phyloP scores from a whole-genome alignment of 2,329 filamentous ascomycete species.

The Colletotrichum tofieldiae region DNA sequence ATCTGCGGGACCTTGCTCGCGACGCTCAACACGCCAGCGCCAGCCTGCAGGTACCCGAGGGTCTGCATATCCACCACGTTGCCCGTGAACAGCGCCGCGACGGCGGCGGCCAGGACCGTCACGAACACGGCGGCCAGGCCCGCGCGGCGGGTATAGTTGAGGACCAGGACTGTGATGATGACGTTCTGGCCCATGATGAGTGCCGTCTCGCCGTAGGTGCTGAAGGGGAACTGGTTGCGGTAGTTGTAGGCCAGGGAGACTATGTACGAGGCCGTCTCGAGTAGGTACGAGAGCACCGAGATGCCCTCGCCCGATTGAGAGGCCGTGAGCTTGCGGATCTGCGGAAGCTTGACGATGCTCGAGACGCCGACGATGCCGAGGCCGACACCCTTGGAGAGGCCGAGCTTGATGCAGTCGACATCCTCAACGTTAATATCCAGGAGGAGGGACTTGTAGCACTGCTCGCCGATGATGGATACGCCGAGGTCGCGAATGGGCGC shows the following conservation, averaged over 20 bases:
- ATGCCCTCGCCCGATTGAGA: constrained; percentile 88
- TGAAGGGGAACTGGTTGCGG: constrained; percentile 93
- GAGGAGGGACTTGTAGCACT: constrained; percentile 89
- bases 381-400: constrained; percentile 91
- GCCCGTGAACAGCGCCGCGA: constrained; percentile 79
- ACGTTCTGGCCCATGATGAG: constrained; percentile 95
- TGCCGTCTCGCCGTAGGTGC: constrained; percentile 95
- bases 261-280: constrained; percentile 90
- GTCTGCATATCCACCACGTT: constrained; percentile 76
- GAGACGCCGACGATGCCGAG: constrained; percentile 94
- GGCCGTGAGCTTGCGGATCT: constrained; percentile 91
- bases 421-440: constrained; percentile 87
- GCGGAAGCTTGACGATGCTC: constrained; percentile 94
- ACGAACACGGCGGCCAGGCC: constrained; percentile 83
- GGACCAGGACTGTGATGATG: constrained; percentile 86
- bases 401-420: constrained; percentile 87
- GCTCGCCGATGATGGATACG: constrained; percentile 83
- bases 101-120: constrained; percentile 79
- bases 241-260: constrained; percentile 94
- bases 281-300: constrained; percentile 90
- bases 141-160: constrained; percentile 83
- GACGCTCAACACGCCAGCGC: constrained; percentile 85
- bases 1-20: constrained; percentile 97
- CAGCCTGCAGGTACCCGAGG: constrained; percentile 85
- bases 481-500: constrained; percentile 81